Conservation (phyloP, 2,329 filamentous ascomycete genomes). For the Fusarium buxicola region DNA sequence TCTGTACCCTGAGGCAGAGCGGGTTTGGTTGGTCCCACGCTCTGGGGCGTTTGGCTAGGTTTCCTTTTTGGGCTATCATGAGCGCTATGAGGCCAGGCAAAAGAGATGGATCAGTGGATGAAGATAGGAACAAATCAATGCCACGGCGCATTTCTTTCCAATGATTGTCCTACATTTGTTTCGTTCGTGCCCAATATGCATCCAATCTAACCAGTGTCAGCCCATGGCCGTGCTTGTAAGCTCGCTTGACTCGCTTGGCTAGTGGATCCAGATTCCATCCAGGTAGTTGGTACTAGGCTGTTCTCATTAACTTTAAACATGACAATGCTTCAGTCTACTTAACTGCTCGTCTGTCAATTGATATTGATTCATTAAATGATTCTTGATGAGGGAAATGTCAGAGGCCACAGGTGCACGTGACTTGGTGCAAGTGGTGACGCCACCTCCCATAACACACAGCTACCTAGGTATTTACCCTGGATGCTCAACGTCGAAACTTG, state of each 20-base stretch:
- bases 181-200: not conserved
- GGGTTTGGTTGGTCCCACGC: constrained; percentile 35
- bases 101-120: constrained; percentile 39
- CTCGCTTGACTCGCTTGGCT: not conserved
- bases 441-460: not conserved
- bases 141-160: constrained; percentile 40
- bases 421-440: constrained; percentile 2
- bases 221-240: not conserved
- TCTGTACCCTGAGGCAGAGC: constrained; percentile 39
- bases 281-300: not conserved
- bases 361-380: not conserved
- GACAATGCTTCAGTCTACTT: not conserved
- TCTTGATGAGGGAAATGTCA: not conserved
- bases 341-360: not conserved
- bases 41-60: constrained; percentile 43
- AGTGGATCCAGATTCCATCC: not conserved
- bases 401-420: constrained; percentile 18
- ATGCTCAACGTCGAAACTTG: not conserved
- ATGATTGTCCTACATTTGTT: not conserved
- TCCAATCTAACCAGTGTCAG: not conserved
- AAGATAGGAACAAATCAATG: constrained; percentile 42
- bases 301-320: not conserved
- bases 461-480: constrained; percentile 21
- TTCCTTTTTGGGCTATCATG: constrained; percentile 44
- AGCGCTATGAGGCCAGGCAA: constrained; percentile 42